Evolutionary conservation across 106 monocot species (phyloP).

Genomic region (Platanthera zijinensis): DNA sequence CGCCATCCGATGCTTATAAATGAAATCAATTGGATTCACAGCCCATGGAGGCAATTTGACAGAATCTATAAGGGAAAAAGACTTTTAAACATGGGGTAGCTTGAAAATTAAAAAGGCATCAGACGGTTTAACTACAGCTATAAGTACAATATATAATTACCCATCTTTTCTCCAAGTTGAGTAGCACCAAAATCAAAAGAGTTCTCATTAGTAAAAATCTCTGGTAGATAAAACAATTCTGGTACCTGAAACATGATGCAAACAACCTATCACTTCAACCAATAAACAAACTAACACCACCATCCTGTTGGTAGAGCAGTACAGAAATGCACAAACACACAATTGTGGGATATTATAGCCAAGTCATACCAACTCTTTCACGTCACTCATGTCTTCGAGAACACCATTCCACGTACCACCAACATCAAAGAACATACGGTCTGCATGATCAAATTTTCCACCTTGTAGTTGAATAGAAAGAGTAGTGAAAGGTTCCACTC

Average conservation of each 20-base stretch:
- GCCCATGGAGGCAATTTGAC: conserved; percentile 94
- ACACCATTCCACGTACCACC: conserved; percentile 89
- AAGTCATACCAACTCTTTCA: conserved; percentile 86
- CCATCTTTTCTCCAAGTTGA: conserved; percentile 87
- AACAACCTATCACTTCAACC: not conserved
- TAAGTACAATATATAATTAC: conserved; percentile 22
- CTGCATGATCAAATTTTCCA: conserved; percentile 98
- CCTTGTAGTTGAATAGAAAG: conserved; percentile 97
- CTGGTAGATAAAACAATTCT: conserved; percentile 96
- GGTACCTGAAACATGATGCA: conserved; percentile 53
- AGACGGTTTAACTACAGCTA: not conserved
- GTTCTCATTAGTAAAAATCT: conserved; percentile 71
- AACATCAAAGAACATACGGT: conserved; percentile 95
- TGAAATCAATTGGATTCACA: conserved; percentile 80
- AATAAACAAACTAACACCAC: not conserved
- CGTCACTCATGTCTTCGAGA: conserved; percentile 98
- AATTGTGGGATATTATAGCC: not conserved
- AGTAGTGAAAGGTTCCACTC: conserved; percentile 95
- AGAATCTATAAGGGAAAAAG: conserved; percentile 48
- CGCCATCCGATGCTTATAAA: conserved; percentile 91
- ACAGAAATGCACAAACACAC: not conserved
- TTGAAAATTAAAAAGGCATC: not conserved
- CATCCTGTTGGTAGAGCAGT: not conserved
- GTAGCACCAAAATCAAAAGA: conserved; percentile 89
- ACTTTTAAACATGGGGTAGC: not conserved